Base-by-base conservation (phyloP, 2,329 filamentous ascomycete species). In the Pestalotiopsis sp. region DNA sequence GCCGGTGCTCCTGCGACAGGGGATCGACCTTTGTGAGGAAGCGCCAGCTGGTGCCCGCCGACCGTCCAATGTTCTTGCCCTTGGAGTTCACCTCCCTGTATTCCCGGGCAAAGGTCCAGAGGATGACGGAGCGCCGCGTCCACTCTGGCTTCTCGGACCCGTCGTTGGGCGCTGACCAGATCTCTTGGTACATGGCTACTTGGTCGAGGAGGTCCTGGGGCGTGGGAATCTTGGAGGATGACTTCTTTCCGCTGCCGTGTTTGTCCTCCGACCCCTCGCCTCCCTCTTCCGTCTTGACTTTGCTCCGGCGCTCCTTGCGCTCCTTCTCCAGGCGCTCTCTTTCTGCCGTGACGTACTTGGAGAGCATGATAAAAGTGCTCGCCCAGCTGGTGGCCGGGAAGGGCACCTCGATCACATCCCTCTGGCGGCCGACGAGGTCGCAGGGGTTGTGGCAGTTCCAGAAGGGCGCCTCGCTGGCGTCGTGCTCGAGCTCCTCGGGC, bases 131-230 rank as follows among this genome's bases (percentile, higher is more conserved):
- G 63, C 88, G 85, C n/a, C 87, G 84, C 10, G 81, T 84, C 86
- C 87, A 90, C 4, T 72, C 66, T 76, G 64, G 72, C 69, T 70
- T 71, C 57, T 66, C 65, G 63, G 59, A 64, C 56, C 70, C 67
- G 26, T 82, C 81, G 5, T 83, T 83, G 3, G 85, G 77, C 13
- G 81, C 79, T 3, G 87, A 90, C 83, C 85, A 89, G 44, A 91
- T 82, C 79, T 91, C 89, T 75, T 91, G 89, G 75, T 89, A 88
- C 88, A 91, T 91, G 75, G 87, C 87, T 59, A 90, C 87, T 75
- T 86, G 85, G 71, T 84, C 82, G 64, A 90, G 83, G 67, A 89
- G 81, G 57, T 89, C 86, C 22, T 68, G 73, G 24, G 77, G 76
- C 17, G 68, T 74, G 5, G 74, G 73, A 57, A 73, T 71, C 63